These are phyloP conservation scores for Calonectria leucothoes DNA, from an alignment of 2,329 filamentous ascomycete species.

Conservation along the genomic window DNA sequence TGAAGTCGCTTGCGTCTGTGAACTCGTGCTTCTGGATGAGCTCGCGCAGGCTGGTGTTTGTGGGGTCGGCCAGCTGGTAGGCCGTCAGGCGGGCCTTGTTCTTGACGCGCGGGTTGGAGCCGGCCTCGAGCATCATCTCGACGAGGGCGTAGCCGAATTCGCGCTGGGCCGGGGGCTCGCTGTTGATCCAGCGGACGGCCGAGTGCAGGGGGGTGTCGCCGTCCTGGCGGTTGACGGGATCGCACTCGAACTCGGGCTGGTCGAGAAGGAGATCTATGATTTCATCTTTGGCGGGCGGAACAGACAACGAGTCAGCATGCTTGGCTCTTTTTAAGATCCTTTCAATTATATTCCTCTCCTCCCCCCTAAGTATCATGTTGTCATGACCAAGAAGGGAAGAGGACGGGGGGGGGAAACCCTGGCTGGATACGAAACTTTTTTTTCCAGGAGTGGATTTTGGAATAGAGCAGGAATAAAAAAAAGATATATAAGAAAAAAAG, in stretches of 20 bases:
- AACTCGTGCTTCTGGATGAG: constrained; percentile 80
- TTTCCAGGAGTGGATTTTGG: not conserved
- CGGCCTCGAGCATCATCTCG: constrained; percentile 86
- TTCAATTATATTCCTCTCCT: not conserved
- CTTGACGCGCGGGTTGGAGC: constrained; percentile 66
- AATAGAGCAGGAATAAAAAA: not conserved
- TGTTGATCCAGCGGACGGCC: constrained; percentile 82
- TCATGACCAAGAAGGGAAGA: not conserved
- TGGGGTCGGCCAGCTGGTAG: constrained; percentile 78
- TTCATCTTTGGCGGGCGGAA: constrained; percentile 66
- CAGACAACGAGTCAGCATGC: not conserved
- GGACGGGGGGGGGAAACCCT: too few species aligned
- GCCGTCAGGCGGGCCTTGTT: constrained; percentile 82
- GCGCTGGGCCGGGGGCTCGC: constrained; percentile 71
- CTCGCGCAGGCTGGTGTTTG: constrained; percentile 70
- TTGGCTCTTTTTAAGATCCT: not conserved
- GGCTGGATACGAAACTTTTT: not conserved
- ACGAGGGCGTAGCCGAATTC: constrained; percentile 75
- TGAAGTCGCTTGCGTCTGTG: constrained; percentile 70
- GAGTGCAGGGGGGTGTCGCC: constrained; percentile 84
- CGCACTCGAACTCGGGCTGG: constrained; percentile 87
- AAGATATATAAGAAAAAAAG: not conserved
- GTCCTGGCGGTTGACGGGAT: constrained; percentile 77
- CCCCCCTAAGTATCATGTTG: not conserved
- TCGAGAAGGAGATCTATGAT: constrained; percentile 85